Percentiles rank a stretch among this genome's conserved stretches.
These are phyloP conservation scores for Ogataea glucozyma DNA, from an alignment of 805 yeast genomes.

Conservation along the genomic window DNA sequence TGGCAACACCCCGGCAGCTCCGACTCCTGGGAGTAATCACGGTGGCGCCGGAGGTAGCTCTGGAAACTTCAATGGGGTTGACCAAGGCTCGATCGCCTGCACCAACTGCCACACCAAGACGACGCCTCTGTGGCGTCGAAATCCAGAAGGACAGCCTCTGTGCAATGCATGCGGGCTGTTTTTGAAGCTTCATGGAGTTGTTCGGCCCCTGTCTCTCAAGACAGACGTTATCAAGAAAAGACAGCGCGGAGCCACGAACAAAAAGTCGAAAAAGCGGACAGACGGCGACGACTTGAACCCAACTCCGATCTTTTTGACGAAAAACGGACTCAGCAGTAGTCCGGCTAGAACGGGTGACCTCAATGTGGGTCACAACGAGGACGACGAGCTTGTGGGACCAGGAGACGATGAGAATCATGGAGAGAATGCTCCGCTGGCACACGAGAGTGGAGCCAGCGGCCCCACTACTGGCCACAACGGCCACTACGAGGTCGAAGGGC, in stretches of 20 bases:
- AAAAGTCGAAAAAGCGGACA: slow-evolving; percentile 32
- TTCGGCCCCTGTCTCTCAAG: slow-evolving; percentile 73
- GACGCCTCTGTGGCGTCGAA: slow-evolving; percentile 94
- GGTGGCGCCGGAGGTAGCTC: slow-evolving; percentile 4
- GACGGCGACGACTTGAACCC: slow-evolving; percentile 56
- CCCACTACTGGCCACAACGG: neutral
- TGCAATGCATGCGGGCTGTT: slow-evolving; percentile 97
- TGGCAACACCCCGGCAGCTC: slow-evolving; percentile 10
- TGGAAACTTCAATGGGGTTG: slow-evolving; percentile 11
- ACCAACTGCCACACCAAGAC: slow-evolving; percentile 90
- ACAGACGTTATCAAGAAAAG: slow-evolving; percentile 92
- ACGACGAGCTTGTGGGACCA: too few species aligned
- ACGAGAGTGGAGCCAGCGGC: slow-evolving; percentile 1
- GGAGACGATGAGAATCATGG: slow-evolving; percentile 10
- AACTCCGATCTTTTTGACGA: slow-evolving; percentile 37
- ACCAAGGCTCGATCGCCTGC: slow-evolving; percentile 44
- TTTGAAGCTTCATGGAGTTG: slow-evolving; percentile 91
- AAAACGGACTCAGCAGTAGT: slow-evolving; percentile 11
- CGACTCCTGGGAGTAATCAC: neutral
- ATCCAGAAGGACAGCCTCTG: slow-evolving; percentile 87
- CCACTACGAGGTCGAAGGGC: slow-evolving; percentile 15
- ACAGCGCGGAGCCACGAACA: slow-evolving; percentile 53
- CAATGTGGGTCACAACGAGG: slow-evolving; percentile 6
- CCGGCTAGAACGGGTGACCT: too few species aligned
- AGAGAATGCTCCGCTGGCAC: slow-evolving; percentile 8